Base-by-base conservation (phyloP, 2,329 filamentous ascomycete species). In the Penicillium polonicum region DNA sequence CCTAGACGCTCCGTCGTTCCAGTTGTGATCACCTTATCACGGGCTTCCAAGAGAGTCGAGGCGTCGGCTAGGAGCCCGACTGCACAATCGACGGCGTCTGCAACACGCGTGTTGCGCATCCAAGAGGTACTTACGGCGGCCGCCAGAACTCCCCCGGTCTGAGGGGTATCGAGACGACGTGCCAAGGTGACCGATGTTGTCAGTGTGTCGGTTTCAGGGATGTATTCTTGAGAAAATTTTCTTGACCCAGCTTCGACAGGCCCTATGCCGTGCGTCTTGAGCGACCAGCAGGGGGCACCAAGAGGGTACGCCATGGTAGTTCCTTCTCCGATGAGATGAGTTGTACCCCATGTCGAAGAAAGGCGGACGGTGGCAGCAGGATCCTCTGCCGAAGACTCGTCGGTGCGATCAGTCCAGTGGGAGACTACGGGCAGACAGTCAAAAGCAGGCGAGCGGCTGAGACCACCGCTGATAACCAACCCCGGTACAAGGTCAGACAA, bases 401-500 rank as follows among this genome's bases (percentile, higher is more conserved):
- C 51, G 25, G 51, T 60, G 6, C 58, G 58, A 2, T 60, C 58
- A 52, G 50, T 46, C 55, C 58, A 60, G 33, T 60, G 58, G 31
- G 58, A 60, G 6, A 53, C 58, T 25, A 55, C 51, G 29, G 58
- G 55, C 13, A 52, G 25, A 21, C 51, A 58, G 36, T 60, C 58
- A 13, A 60, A 60, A 48, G 58, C 58, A 4, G 58, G 58, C 4
- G 58, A 60, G 43, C 58, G 58, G 31, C 58, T 60, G n/a, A 60
- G 51, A 38, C 58, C 58, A 55, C 58, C 58, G n/a, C 50, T 58
- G 27, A 52, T 43, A 33, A 60, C 25, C 0, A 60, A 15, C 2
- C 58, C 58, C 6, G 58, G 58, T 3, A 60, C 55, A n/a, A 60
- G 48, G 21, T 60, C 58, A 13, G 58, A 58, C 31, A 60, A 42